Base-by-base conservation (phyloP, 2,329 filamentous ascomycete genomes). In the Aspergillus neotritici region DNA sequence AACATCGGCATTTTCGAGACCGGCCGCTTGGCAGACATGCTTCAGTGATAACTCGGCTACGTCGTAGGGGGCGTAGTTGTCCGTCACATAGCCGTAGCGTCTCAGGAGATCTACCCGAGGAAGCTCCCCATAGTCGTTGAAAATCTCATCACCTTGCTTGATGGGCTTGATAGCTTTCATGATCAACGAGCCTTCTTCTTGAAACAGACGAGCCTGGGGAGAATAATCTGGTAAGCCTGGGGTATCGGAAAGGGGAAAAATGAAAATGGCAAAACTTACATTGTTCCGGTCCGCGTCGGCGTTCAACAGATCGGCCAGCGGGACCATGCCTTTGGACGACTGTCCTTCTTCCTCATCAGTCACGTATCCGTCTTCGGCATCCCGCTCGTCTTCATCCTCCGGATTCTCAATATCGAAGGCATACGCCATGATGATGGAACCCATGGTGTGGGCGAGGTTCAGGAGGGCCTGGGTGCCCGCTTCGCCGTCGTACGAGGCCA, bases 391-490 rank as follows among this genome's bases (percentile, higher is more conserved):
- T 0, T 79, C 73, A 4, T 81, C 73, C 15, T 80, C 76, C 0
- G 64, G 57, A 30, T 73, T 73, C 51, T 82, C 79, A 5, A 94
- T 77, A 53, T 95, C 89, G 61, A 95, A 95, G 0, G 88, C 88
- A 61, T 94, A 95, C 0, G 88, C 84, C 88, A 95, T 94, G 53
- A 95, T 91, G 12, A 85, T 81, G 48, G 84, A 90, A 1, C 86
- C 89, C 83, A 94, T 90, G 7, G 80, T 76, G 62, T 94, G 88
- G 40, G 86, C 84, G 13, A 81, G 63, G 12, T 67, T 56, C 3
- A 83, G 57, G 10, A 83, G 65, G 16, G 73, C 64, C 43, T 71
- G 67, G 43, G 75, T 52, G 14, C 71, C 54, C 43, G 63, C 44
- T 54, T 64, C 50, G 57, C 64, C 52, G 57, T 69, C 50, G 53